These are phyloP conservation scores for Boletus eberwhitei DNA, from an alignment of 768 basidiomycete species.

Conservation along the genomic window DNA sequence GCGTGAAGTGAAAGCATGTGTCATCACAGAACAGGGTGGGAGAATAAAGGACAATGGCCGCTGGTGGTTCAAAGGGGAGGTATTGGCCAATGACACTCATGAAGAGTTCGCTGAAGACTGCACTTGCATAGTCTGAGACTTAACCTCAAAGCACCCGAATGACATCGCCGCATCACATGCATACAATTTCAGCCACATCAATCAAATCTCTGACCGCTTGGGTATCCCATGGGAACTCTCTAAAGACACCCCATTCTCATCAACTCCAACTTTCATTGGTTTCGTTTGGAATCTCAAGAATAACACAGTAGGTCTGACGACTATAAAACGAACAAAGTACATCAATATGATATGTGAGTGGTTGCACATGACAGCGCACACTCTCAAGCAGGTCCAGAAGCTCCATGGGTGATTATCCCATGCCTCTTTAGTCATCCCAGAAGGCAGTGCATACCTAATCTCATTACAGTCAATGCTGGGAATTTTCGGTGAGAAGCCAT, in stretches of 20 bases:
- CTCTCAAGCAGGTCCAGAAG: not conserved
- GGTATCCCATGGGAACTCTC: not conserved
- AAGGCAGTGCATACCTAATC: not conserved
- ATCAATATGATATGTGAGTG: not conserved
- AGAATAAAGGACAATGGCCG: too few species aligned
- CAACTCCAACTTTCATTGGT: not conserved
- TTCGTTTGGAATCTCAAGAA: not conserved
- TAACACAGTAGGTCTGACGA: too few species aligned
- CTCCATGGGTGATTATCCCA: not conserved
- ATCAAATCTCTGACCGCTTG: not conserved
- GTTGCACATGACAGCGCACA: not conserved
- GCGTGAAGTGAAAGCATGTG: too few species aligned
- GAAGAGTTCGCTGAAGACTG: too few species aligned
- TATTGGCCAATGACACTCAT: too few species aligned
- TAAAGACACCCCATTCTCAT: not conserved
- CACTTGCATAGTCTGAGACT: too few species aligned
- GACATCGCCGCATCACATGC: rapidly evolving
- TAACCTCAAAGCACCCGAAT: not conserved
- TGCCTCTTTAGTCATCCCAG: not conserved
- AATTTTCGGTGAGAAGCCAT: not conserved
- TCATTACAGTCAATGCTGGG: not conserved
- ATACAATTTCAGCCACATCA: not conserved
- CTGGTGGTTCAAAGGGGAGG: too few species aligned
- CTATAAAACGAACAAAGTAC: too few species aligned
- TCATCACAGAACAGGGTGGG: too few species aligned